A percentile compares a stretch with the other conserved stretches of the same genome.
Conservation (phyloP, 2,329 filamentous ascomycete genomes). For the Ophiostoma tasmaniense region DNA sequence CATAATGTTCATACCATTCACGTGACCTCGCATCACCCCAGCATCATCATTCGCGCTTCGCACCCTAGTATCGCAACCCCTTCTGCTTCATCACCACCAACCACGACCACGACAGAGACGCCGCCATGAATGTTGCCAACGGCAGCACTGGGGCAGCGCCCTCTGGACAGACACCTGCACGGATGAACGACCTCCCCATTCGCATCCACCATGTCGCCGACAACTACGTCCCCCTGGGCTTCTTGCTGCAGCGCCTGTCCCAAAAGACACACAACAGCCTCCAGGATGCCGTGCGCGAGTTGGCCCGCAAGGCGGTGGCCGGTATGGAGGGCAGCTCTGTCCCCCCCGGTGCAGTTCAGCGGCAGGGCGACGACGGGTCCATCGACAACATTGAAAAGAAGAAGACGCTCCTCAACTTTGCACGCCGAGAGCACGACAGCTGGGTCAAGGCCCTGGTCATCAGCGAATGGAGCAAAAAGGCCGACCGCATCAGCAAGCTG, state of each 20-base stretch:
- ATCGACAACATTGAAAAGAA: conserved; percentile 69
- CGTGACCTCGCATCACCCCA: not conserved
- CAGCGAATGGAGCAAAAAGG: conserved; percentile 78
- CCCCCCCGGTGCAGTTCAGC: conserved; percentile 26
- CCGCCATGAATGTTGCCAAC: conserved; percentile 11
- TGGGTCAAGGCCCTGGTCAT: conserved; percentile 92
- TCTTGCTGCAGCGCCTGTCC: conserved; percentile 66
- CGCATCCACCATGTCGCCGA: conserved; percentile 64
- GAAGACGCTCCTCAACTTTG: conserved; percentile 62
- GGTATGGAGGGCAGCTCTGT: conserved; percentile 22
- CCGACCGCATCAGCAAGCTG: conserved; percentile 70
- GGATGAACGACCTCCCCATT: conserved; percentile 50
- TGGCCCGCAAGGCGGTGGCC: conserved; percentile 60
- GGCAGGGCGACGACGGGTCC: conserved; percentile 55
- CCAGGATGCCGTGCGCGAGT: conserved; percentile 56
- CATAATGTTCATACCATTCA: not conserved
- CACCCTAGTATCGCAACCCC: not conserved
- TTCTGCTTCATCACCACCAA: not conserved
- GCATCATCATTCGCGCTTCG: not conserved
- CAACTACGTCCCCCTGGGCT: conserved; percentile 67
- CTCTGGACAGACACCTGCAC: not conserved
- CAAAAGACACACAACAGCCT: conserved; percentile 78
- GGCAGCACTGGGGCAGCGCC: not conserved
- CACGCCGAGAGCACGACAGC: conserved; percentile 69
- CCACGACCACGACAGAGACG: conserved; percentile 40